Percentiles rank a stretch among this genome's conserved stretches.
Conservation (phyloP, 805 yeast genomes). For the Saturnispora sekii region DNA sequence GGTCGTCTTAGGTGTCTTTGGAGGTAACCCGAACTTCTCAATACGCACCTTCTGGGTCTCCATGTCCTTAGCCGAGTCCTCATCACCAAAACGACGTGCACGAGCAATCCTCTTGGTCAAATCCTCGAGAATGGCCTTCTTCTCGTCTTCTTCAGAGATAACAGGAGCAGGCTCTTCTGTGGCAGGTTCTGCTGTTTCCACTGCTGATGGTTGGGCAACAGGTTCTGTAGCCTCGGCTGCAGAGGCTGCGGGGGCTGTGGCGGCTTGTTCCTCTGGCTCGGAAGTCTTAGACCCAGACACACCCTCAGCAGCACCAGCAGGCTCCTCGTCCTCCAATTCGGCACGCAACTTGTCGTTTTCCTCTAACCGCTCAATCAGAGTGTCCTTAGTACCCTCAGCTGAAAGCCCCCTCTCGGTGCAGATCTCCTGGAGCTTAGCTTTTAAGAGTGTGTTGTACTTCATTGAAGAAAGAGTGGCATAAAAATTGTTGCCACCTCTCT, state of each 20-base stretch:
- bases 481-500: neutral
- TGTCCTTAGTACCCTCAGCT: slow-evolving; percentile 72
- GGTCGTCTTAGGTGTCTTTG: slow-evolving; percentile 10
- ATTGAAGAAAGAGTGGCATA: slow-evolving; percentile 16
- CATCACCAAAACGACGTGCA: slow-evolving; percentile 71
- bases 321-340: slow-evolving; percentile 18
- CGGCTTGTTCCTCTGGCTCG: slow-evolving; percentile 7
- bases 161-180: slow-evolving; percentile 21
- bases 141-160: slow-evolving; percentile 58
- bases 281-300: slow-evolving; percentile 10
- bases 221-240: slow-evolving; percentile 15
- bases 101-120: slow-evolving; percentile 59
- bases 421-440: slow-evolving; percentile 73
- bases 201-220: neutral
- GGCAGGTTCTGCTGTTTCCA: slow-evolving; percentile 13
- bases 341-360: slow-evolving; percentile 40
- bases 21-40: slow-evolving; percentile 75
- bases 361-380: slow-evolving; percentile 53
- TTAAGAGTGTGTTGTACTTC: slow-evolving; percentile 56
- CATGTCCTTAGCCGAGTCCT: slow-evolving; percentile 38
- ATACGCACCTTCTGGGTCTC: slow-evolving; percentile 60
- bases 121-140: slow-evolving; percentile 55
- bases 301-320: slow-evolving; percentile 5
- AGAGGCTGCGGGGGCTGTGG: too few relatives aligned
- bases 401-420: slow-evolving; percentile 61